Evolutionary conservation across 2,329 filamentous ascomycete genomes (phyloP).

Genomic region (Cladophialophora chaetospira): DNA sequence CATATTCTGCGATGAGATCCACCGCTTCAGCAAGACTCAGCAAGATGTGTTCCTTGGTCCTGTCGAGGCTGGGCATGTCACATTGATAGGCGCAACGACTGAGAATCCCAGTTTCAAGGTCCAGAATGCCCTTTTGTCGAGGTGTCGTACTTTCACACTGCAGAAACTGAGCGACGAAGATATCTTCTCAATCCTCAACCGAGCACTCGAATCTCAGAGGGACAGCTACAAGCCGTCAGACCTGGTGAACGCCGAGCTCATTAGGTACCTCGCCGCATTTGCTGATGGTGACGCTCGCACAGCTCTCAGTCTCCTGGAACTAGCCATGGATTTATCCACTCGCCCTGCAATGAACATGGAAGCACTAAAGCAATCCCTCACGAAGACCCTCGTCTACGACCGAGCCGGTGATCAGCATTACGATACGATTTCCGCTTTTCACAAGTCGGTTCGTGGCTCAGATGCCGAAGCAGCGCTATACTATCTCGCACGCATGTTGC

Average conservation of each 20-base stretch:
- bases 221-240: slow-evolving; percentile 47
- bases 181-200: slow-evolving; percentile 70
- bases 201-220: slow-evolving; percentile 64
- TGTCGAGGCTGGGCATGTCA: slow-evolving; percentile 87
- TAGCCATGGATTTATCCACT: slow-evolving; percentile 71
- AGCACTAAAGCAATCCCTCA: slow-evolving; percentile 78
- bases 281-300: slow-evolving; percentile 91
- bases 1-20: slow-evolving; percentile 96
- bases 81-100: slow-evolving; percentile 90
- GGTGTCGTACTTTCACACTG: slow-evolving; percentile 89
- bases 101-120: slow-evolving; percentile 97
- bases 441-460: slow-evolving; percentile 89
- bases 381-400: slow-evolving; percentile 92
- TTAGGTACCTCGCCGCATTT: slow-evolving; percentile 81
- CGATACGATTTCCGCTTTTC: slow-evolving; percentile 94
- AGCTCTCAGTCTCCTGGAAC: slow-evolving; percentile 86
- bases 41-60: slow-evolving; percentile 94
- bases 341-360: slow-evolving; percentile 68
- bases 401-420: slow-evolving; percentile 95
- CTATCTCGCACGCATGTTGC: slow-evolving; percentile 93
- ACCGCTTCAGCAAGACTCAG: slow-evolving; percentile 86
- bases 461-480: slow-evolving; percentile 88
- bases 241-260: slow-evolving; percentile 74
- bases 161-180: slow-evolving; percentile 72
- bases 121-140: slow-evolving; percentile 79